phyloP scores from a whole-genome alignment of 257 asterid species.

The Sherardia arvensis region DNA sequence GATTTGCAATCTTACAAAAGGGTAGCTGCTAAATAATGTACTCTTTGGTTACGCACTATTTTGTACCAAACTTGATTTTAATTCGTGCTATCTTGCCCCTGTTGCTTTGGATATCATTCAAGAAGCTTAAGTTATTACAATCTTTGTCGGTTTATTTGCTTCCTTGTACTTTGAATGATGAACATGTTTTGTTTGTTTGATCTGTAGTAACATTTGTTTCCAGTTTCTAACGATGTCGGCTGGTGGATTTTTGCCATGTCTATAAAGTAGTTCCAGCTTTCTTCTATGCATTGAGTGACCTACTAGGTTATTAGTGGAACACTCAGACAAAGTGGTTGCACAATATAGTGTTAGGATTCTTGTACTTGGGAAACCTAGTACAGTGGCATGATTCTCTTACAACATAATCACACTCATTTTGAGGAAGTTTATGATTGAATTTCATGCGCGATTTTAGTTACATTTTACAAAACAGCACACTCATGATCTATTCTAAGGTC shows the following conservation, averaged over 20 bases:
- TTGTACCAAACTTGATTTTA: background rate
- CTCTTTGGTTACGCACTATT: background rate
- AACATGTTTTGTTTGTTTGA: background rate
- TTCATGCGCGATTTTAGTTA: background rate
- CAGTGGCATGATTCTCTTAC: background rate
- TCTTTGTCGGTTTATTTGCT: background rate
- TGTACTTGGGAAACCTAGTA: background rate
- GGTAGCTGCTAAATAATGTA: background rate
- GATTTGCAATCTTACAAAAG: background rate
- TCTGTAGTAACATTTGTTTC: background rate
- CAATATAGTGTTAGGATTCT: background rate
- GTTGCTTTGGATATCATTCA: background rate
- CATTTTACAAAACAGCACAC: constrained; percentile 3
- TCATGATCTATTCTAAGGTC: background rate
- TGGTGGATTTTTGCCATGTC: background rate
- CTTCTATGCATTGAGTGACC: background rate
- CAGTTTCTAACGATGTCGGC: background rate
- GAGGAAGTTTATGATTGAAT: background rate
- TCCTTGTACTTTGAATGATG: background rate
- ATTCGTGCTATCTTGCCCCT: background rate
- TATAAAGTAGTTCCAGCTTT: background rate
- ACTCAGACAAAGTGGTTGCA: background rate
- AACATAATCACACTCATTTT: background rate
- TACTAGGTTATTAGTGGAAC: background rate
- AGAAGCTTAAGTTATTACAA: background rate